Percentiles rank a stretch among this genome's conserved stretches.
These are phyloP conservation scores for Rubia yunnanensis DNA, from an alignment of 257 asterid genomes.

Conservation along the genomic window DNA sequence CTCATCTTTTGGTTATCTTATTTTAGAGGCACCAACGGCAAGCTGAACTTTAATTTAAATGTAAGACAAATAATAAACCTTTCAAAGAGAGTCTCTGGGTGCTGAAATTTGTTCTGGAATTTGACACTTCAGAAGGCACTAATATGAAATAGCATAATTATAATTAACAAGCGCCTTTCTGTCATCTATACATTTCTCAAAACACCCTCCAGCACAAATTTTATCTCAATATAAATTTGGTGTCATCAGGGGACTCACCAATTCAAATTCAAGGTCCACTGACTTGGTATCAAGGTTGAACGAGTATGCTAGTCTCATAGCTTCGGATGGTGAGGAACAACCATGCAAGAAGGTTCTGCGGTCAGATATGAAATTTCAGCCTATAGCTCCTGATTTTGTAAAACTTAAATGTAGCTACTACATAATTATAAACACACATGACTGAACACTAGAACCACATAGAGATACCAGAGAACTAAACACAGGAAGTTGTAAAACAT, in stretches of 20 bases:
- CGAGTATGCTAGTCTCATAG: slow-evolving; percentile 25
- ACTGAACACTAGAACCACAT: not conserved
- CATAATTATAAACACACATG: slow-evolving; percentile 5
- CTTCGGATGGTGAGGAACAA: slow-evolving; percentile 35
- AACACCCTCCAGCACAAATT: not conserved
- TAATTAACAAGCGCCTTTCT: not conserved
- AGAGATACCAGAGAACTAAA: not conserved
- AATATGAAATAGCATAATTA: not conserved
- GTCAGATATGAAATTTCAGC: slow-evolving; percentile 19
- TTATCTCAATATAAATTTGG: not conserved
- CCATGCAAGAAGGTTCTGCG: slow-evolving; percentile 46
- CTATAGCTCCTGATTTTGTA: slow-evolving; percentile 9
- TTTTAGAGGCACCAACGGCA: not conserved
- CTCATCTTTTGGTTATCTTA: not conserved
- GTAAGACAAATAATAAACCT: not conserved
- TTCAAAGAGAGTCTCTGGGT: not conserved
- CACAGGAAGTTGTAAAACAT: not conserved
- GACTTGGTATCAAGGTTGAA: slow-evolving; percentile 31
- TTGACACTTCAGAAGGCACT: slow-evolving; percentile 4
- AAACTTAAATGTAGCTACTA: slow-evolving; percentile 6
- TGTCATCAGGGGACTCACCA: slow-evolving; percentile 34
- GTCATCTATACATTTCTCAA: not conserved
- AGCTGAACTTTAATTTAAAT: not conserved
- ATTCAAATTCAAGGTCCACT: slow-evolving; percentile 30
- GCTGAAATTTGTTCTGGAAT: not conserved